phyloP scores from a whole-genome alignment of 73 alveolate species.

The Tetrahymena elliotti region DNA sequence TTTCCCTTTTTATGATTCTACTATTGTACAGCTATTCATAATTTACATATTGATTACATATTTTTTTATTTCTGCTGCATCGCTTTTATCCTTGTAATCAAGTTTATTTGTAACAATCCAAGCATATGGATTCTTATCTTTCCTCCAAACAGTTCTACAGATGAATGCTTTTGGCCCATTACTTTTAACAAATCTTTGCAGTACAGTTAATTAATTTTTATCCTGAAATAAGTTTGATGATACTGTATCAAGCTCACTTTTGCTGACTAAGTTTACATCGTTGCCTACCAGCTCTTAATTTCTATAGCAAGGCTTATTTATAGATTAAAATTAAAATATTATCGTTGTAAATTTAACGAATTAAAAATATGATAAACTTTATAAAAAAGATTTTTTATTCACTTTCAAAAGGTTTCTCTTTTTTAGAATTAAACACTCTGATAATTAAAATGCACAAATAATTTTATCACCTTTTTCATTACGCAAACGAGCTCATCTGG shows the following conservation, averaged over 20 bases:
- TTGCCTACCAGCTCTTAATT: conserved; percentile 47
- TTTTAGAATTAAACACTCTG: no score
- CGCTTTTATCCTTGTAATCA: conserved; percentile 56
- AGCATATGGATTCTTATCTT: conserved; percentile 65
- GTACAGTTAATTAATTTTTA: conserved; percentile 51
- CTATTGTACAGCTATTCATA: conserved; percentile 63
- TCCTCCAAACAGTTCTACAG: conserved; percentile 82
- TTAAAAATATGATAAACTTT: neutral
- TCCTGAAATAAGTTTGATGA: conserved; percentile 33
- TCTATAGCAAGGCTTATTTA: conserved; percentile 21
- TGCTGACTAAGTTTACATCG: conserved; percentile 40
- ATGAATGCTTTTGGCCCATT: conserved; percentile 93
- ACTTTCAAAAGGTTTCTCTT: neutral
- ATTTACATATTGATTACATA: conserved; percentile 72
- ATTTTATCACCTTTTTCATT: conserved; percentile 35
- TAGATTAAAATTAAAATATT: neutral
- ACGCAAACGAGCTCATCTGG: conserved; percentile 67
- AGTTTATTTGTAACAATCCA: conserved; percentile 86
- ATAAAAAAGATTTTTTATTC: neutral
- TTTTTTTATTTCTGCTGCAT: conserved; percentile 66
- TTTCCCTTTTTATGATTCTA: conserved; percentile 82
- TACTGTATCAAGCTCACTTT: conserved; percentile 46
- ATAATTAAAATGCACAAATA: neutral
- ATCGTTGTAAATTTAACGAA: neutral
- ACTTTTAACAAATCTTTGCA: conserved; percentile 85